phyloP scores from a whole-genome alignment of 1,284 basidiomycete species.

The Puccinia triticina region DNA sequence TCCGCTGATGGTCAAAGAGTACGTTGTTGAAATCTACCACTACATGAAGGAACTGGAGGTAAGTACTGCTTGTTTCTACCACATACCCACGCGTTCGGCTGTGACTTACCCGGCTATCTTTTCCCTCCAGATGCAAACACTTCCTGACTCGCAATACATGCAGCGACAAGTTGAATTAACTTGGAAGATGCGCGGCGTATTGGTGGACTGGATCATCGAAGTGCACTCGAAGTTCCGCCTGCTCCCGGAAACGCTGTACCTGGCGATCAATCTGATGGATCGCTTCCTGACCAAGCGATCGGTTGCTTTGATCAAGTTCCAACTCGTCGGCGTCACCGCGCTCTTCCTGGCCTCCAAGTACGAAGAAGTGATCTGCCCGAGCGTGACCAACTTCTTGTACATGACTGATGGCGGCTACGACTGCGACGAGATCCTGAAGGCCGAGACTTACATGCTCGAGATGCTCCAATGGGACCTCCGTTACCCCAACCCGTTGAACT shows the following conservation, averaged over 20 bases:
- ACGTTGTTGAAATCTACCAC: slow-evolving; percentile 88
- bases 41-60: slow-evolving; percentile 79
- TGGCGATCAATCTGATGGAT: slow-evolving; percentile 93
- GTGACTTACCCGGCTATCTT: slow-evolving; percentile 36
- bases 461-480: slow-evolving; percentile 88
- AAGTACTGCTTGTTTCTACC: slow-evolving; percentile 56
- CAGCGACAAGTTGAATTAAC: slow-evolving; percentile 82
- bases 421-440: slow-evolving; percentile 84
- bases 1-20: slow-evolving; percentile 94
- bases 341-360: slow-evolving; percentile 94
- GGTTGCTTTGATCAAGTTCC: slow-evolving; percentile 88
- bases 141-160: slow-evolving; percentile 85
- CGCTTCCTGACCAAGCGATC: slow-evolving; percentile 89
- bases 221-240: slow-evolving; percentile 91
- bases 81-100: background rate
- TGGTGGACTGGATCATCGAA: slow-evolving; percentile 96
- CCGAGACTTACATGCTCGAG: slow-evolving; percentile 89
- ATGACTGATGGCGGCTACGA: slow-evolving; percentile 86
- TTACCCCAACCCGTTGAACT: slow-evolving; percentile 92
- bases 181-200: slow-evolving; percentile 91
- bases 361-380: slow-evolving; percentile 92
- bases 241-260: slow-evolving; percentile 92
- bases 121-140: slow-evolving; percentile 68
- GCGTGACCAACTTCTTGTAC: slow-evolving; percentile 81
- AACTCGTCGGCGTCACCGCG: slow-evolving; percentile 90